Base-by-base conservation (phyloP, 176 grass and related monocot genomes). In the Musa beccarii region DNA sequence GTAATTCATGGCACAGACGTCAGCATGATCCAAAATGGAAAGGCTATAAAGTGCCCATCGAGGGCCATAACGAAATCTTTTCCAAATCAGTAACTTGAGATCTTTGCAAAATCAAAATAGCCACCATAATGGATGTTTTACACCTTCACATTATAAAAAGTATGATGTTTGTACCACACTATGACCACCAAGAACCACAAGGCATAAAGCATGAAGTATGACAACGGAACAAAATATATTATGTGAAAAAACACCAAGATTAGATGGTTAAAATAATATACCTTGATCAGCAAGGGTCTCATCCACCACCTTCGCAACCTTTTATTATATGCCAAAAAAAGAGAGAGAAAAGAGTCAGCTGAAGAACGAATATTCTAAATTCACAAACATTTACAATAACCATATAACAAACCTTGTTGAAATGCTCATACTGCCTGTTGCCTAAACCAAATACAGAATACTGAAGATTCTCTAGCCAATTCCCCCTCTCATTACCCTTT, bases 361-460 rank as follows among this genome's bases (percentile, higher is more conserved):
- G 11, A 70, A 22, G 49, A 53, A 53, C 64, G 15, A 2, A 51
- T 49, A n/a, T 52, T 21, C 64, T 52, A 4, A 63, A 49, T n/a
- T 54, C 13, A 28, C 9, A 26, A 24, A 69, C 17, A 15, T 54
- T 53, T 14, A 54, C 71, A 49, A 8, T 16, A 73, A 14, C 52
- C 10, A 25, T 54, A 73, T 11, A 55, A 9, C 6, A 59, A 75
- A 96, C 93, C 90, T 93, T 97, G 72, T 97, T 97, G 63, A 97
- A 97, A 89, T 97, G 93, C 75, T 93, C 93, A 75, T 97, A 97
- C 52, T 97, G 93, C 66, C 79, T 83, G 74, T 97, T 97, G 19
- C 93, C 93, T 66, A 97, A 81, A 76, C 93, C 90, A 85, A 97
- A 97, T 22, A 97, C 83, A 53, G 82, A 90, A 85, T 89, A 97